phyloP scores from a whole-genome alignment of 2,329 filamentous ascomycete genomes.

The Nemania sp. region DNA sequence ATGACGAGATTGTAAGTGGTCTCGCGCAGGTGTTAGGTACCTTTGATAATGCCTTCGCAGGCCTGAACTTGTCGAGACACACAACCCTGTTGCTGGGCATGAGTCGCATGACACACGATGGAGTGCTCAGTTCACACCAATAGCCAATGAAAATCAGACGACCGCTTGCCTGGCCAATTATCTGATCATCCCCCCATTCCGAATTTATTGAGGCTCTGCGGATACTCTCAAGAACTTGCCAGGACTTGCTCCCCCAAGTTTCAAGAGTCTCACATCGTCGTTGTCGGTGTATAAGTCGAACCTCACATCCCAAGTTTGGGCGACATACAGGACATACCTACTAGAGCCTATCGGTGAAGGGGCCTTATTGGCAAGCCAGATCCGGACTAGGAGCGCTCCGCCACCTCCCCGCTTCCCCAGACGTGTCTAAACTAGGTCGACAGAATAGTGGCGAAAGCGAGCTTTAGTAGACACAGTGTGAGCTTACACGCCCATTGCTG shows the following conservation, averaged over 20 bases:
- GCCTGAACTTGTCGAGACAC: neutral
- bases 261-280: neutral
- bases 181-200: neutral
- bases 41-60: neutral
- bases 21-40: too few species aligned
- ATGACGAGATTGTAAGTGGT: neutral
- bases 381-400: conserved; percentile 15
- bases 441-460: conserved; percentile 15
- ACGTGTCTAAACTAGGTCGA: conserved; percentile 11
- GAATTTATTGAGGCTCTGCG: conserved; percentile 22
- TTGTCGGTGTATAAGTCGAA: conserved; percentile 1
- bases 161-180: conserved; percentile 15
- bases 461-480: conserved; percentile 2
- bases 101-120: neutral
- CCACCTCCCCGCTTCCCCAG: conserved; percentile 27
- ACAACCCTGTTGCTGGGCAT: conserved; percentile 2
- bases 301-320: neutral
- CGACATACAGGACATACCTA: neutral
- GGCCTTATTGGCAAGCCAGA: neutral
- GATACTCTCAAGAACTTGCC: neutral
- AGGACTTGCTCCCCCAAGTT: neutral
- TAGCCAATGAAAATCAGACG: conserved; percentile 1
- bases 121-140: conserved; percentile 15
- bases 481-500: neutral
- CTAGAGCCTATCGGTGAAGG: too few species aligned